phyloP scores from a whole-genome alignment of 148 eudicot species.

The Limonium bicolor region DNA sequence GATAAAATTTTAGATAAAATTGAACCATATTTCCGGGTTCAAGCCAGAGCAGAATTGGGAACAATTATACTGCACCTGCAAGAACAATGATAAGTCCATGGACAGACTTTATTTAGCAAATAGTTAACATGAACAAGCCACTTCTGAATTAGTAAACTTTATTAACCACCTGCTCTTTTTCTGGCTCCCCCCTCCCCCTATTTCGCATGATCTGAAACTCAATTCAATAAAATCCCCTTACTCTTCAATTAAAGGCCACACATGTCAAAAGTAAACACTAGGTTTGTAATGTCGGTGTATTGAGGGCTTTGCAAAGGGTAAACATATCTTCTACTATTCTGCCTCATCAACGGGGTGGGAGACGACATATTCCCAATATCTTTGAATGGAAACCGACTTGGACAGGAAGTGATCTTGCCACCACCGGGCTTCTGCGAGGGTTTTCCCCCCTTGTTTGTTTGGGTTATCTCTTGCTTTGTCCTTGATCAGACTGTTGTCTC shows the following conservation, averaged over 20 bases:
- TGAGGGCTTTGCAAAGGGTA: constrained; percentile 33
- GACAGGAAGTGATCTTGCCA: constrained; percentile 7
- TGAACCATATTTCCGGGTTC: no score
- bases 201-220: not conserved
- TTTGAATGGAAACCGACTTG: constrained; percentile 38
- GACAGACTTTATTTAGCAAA: no score
- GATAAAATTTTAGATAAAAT: no score
- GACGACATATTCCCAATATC: constrained; percentile 57
- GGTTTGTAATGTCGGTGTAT: not conserved
- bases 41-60: no score
- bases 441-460: constrained; percentile 14
- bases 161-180: no score
- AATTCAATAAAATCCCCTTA: constrained; percentile 13
- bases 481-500: constrained; percentile 12
- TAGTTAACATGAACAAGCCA: no score
- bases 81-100: no score
- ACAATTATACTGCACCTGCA: no score
- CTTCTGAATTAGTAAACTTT: no score
- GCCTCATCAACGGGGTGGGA: constrained; percentile 37
- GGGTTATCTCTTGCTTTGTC: constrained; percentile 8
- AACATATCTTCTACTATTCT: constrained; percentile 28
- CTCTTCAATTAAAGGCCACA: not conserved
- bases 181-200: no score
- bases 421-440: constrained; percentile 8
- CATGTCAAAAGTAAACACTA: not conserved